phyloP scores from a whole-genome alignment of 352 stramenopile genomes.

The Phytopythium kandeliae region DNA sequence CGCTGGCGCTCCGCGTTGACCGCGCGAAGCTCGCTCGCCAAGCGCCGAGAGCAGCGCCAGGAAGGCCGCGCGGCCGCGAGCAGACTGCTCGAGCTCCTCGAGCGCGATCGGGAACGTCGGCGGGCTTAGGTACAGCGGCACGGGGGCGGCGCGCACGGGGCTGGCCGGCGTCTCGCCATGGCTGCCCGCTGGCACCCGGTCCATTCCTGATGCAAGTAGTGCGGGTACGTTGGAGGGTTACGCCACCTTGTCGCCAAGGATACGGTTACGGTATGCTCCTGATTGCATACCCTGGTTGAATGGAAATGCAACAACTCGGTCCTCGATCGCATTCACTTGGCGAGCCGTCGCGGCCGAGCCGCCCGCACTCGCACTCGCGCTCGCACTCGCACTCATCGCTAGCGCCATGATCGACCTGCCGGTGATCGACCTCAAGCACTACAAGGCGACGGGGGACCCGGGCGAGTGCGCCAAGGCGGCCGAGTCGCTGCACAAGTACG shows the following conservation, averaged over 20 bases:
- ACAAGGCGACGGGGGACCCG: constrained; percentile 62
- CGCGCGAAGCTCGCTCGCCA: constrained; percentile 3
- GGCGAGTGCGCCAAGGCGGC: constrained; percentile 70
- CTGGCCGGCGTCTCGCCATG: too few species aligned
- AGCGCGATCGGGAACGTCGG: constrained; percentile 74
- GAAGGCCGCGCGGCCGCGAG: constrained; percentile 44
- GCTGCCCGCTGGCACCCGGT: too few species aligned
- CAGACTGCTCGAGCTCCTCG: constrained; percentile 91
- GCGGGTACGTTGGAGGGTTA: too few species aligned
- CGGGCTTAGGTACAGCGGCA: constrained; percentile 2
- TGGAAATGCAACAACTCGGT: too few species aligned
- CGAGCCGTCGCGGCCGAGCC: neutral
- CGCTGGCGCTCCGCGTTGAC: neutral
- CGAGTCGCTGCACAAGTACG: constrained; percentile 82
- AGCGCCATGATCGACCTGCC: constrained; percentile 65
- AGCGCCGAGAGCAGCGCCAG: constrained; percentile 19
- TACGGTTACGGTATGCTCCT: too few species aligned
- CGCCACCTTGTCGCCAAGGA: too few species aligned
- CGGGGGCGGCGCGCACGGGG: neutral
- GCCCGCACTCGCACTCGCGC: too few species aligned
- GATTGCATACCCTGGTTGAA: too few species aligned
- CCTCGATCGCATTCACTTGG: neutral
- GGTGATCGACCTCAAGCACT: constrained; percentile 78
- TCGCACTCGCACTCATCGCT: constrained; percentile 3
- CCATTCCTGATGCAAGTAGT: too few species aligned